Base-by-base conservation (phyloP, 2,329 filamentous ascomycete species). In the Talaromyces sp. region DNA sequence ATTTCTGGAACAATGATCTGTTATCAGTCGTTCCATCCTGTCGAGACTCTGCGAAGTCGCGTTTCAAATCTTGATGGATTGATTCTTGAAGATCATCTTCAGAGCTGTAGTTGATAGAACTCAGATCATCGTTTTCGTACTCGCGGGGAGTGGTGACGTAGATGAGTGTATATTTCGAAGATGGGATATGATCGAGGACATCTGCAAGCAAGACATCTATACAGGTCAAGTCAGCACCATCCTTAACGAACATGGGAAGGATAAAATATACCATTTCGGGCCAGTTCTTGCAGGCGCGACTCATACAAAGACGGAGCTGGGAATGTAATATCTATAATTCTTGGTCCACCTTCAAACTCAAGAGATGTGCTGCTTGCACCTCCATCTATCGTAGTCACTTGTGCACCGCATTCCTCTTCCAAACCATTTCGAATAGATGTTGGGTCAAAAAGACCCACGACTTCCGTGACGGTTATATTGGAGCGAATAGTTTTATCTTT, bases 41-140 rank as follows among this genome's bases (percentile, higher is more conserved):
- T 35, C 69, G 68, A 11, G 74, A 68, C 6, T 74, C 69, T 59
- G 71, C 74, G 64, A 84, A 77, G 69, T 87, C 84, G 69, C 92
- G 86, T 85, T 91, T 95, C 69, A 95, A 79, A 68, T 94, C 91
- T 75, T 88, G 86, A 71, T 90, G 90, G 59, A 90, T 73, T 13
- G 84, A 78, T 60, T 87, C 84, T 63, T 84, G 69, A 50, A 90
- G 89, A 3, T 87, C 82, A 52, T 87, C 39, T n/a, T 57, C 82
- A 77, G 85, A 83, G 69, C 91, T 85, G 76, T 96, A 95, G 14
- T 82, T 68, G 8, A 70, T 65, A 14, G 72, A 69, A 45, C 71
- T 73, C 43, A 70, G 65, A 57, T 73, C 70, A 69, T 69, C 57
- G 69, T 62, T 63, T 37, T 67, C 63, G 43, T 73, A 73, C 45